These are phyloP conservation scores for Prunus padus DNA, from an alignment of 306 rosid genomes.

Conservation along the genomic window DNA sequence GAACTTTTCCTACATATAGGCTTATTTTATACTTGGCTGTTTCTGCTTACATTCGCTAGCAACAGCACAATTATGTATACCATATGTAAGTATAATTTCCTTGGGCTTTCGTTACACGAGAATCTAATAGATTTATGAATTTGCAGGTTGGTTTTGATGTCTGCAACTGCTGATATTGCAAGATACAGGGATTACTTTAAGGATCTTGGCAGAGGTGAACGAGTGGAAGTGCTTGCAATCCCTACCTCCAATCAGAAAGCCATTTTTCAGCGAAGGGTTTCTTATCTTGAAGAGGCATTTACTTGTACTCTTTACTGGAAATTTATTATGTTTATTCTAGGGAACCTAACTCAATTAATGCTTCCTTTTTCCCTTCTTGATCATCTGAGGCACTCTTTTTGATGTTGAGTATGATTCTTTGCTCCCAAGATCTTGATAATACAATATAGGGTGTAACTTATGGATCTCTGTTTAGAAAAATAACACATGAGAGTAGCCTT, in stretches of 20 bases:
- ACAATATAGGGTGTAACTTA: background rate
- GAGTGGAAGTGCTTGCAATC: constrained; percentile 88
- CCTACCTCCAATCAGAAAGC: constrained; percentile 54
- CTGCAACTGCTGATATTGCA: constrained; percentile 85
- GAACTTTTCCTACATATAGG: background rate
- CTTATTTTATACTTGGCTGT: background rate
- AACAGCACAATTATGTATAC: background rate
- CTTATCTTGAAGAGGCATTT: constrained; percentile 78
- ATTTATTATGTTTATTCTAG: constrained; percentile 3
- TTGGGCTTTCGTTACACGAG: constrained; percentile 15
- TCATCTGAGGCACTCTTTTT: constrained; percentile 11
- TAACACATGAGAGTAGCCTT: background rate
- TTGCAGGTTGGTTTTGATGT: constrained; percentile 89
- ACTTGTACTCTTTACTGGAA: constrained; percentile 1
- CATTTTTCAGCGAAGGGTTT: constrained; percentile 56
- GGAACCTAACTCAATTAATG: background rate
- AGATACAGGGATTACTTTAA: constrained; percentile 77
- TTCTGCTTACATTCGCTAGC: background rate
- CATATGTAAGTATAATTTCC: background rate
- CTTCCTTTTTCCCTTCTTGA: constrained; percentile 13
- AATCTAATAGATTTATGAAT: constrained; percentile 30
- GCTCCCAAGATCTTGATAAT: background rate
- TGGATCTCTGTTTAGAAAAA: background rate
- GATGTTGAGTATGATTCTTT: background rate
- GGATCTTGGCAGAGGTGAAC: constrained; percentile 84